A percentile compares a stretch with the other conserved stretches of the same genome.
Conservation (phyloP, 352 stramenopile genomes). For the Phytophthora foliorum region DNA sequence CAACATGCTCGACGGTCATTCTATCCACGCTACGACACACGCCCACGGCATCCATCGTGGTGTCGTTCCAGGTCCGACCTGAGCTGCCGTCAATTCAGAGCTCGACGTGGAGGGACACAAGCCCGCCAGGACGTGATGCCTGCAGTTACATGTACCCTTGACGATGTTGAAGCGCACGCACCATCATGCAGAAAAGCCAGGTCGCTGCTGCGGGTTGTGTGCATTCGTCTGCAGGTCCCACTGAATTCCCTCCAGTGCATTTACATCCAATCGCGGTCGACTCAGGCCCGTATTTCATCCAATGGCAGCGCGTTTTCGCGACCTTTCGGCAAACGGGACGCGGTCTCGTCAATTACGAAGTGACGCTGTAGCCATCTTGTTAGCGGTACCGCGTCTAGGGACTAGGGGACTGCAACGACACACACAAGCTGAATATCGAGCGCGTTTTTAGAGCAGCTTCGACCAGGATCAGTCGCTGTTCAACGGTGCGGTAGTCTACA, state of each 20-base stretch:
- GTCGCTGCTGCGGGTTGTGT: background rate
- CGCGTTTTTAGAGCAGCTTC: no score
- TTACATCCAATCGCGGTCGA: conserved; percentile 19
- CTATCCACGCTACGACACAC: no score
- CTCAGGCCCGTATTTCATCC: background rate
- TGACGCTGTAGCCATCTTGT: no score
- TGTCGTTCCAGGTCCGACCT: background rate
- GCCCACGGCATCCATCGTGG: background rate
- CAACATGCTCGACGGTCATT: no score
- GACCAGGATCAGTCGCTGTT: no score
- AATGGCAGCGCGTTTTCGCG: conserved; percentile 24
- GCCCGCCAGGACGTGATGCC: no score
- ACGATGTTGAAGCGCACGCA: conserved; percentile 16
- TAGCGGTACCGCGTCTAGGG: no score
- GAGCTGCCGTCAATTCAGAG: background rate
- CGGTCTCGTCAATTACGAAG: background rate
- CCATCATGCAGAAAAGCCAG: conserved; percentile 18
- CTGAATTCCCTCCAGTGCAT: background rate
- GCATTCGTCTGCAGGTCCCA: conserved; percentile 11
- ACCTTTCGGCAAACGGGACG: conserved; percentile 31
- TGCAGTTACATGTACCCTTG: no score
- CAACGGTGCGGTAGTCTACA: no score
- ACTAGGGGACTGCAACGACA: no score
- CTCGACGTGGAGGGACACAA: background rate
- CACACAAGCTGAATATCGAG: no score